phyloP scores from a whole-genome alignment of 2,329 filamentous ascomycete genomes.

The Penicillium polonicum region DNA sequence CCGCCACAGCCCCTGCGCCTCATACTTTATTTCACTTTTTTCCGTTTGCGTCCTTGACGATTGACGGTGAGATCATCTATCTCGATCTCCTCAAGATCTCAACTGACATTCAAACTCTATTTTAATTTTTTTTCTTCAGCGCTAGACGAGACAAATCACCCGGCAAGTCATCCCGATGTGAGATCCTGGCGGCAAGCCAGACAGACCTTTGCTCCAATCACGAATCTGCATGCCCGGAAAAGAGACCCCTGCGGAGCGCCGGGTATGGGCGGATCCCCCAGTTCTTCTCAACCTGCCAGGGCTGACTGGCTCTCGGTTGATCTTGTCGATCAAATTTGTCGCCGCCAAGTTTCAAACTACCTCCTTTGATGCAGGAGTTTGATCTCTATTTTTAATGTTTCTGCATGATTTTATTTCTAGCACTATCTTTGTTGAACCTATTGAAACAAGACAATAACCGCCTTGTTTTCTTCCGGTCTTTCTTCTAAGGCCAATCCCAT shows the following conservation, averaged over 20 bases:
- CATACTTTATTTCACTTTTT: background rate
- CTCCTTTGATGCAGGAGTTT: background rate
- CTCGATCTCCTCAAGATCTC: slow-evolving; percentile 11
- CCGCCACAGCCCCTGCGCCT: background rate
- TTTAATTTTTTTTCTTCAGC: background rate
- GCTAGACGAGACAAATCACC: slow-evolving; percentile 12
- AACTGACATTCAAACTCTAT: slow-evolving; percentile 3
- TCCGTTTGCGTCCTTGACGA: slow-evolving; percentile 20
- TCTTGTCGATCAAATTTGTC: slow-evolving; percentile 18
- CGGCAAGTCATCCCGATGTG: slow-evolving; percentile 5
- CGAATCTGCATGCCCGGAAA: background rate
- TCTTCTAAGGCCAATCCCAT: background rate
- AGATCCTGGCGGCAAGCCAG: slow-evolving; percentile 22
- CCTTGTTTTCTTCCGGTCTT: background rate
- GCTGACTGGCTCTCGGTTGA: slow-evolving; percentile 3
- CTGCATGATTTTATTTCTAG: slow-evolving; percentile 1
- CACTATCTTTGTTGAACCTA: background rate
- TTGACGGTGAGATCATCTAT: slow-evolving; percentile 15
- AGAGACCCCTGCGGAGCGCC: slow-evolving; percentile 9
- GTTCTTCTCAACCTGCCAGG: slow-evolving; percentile 9
- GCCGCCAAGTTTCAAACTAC: slow-evolving; percentile 19
- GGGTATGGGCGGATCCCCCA: slow-evolving; percentile 19
- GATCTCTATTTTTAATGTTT: slow-evolving; percentile 20
- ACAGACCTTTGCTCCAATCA: slow-evolving; percentile 19
- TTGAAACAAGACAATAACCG: slow-evolving; percentile 9